A percentile compares a stretch with the other conserved stretches of the same genome.
These are phyloP conservation scores for Moricandia moricandioides DNA, from an alignment of 345 rosid genomes.

Conservation along the genomic window DNA sequence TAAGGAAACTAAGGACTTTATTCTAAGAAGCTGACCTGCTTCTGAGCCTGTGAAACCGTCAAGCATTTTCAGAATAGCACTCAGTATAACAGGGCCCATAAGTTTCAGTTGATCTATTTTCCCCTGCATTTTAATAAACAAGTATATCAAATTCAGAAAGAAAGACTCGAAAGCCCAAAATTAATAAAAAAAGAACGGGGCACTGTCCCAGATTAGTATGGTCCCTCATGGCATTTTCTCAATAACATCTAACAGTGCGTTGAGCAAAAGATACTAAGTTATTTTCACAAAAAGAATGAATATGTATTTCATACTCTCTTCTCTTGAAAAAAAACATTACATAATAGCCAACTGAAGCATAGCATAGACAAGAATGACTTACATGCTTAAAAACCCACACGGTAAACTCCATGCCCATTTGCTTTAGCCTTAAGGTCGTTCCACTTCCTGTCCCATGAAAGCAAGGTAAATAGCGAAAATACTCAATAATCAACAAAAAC, in stretches of 20 bases:
- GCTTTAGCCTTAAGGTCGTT: constrained; percentile 89
- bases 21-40: constrained; percentile 51
- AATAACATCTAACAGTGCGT: constrained; percentile 10
- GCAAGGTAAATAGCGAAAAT: constrained; percentile 9
- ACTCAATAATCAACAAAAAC: constrained; percentile 17
- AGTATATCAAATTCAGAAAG: constrained; percentile 10
- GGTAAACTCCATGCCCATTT: constrained; percentile 96
- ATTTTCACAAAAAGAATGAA: background rate
- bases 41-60: constrained; percentile 68
- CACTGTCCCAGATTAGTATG: background rate
- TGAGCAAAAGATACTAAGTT: constrained; percentile 10
- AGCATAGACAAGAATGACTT: constrained; percentile 29
- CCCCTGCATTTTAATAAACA: constrained; percentile 55
- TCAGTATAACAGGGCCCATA: constrained; percentile 91
- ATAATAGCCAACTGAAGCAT: constrained; percentile 21
- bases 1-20: background rate
- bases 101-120: constrained; percentile 76
- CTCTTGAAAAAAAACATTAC: constrained; percentile 13
- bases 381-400: constrained; percentile 99
- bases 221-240: background rate
- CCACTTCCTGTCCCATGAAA: constrained; percentile 57
- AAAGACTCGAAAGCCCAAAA: background rate
- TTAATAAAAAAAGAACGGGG: background rate
- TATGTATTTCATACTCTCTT: background rate
- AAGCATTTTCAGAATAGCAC: constrained; percentile 79